phyloP scores from a whole-genome alignment of 345 rosid species.

The Draba incana region DNA sequence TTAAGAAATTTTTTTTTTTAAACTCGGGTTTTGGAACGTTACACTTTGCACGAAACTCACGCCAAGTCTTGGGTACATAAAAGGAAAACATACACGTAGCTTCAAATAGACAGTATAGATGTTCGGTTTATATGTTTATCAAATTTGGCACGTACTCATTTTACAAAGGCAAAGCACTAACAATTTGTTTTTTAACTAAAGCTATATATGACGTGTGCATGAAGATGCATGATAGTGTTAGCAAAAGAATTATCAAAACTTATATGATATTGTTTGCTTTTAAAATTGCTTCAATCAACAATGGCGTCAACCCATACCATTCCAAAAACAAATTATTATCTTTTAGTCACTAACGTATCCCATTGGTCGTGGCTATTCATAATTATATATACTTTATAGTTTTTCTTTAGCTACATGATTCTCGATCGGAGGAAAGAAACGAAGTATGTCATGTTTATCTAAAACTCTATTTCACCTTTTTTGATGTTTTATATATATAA shows the following conservation, averaged over 20 bases:
- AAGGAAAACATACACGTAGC: constrained; percentile 15
- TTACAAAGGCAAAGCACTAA: background rate
- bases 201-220: constrained; percentile 10
- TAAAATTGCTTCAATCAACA: background rate
- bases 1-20: too few relatives aligned
- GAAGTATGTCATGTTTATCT: constrained; percentile 28
- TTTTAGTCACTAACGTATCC: constrained; percentile 3
- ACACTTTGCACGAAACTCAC: too few relatives aligned
- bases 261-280: constrained; percentile 30
- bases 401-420: constrained; percentile 34
- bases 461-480: constrained; percentile 40
- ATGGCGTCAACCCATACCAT: constrained; percentile 26
- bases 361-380: constrained; percentile 20
- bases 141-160: constrained; percentile 3
- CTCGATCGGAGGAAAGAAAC: constrained; percentile 25
- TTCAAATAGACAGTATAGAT: background rate
- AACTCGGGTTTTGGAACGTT: too few relatives aligned
- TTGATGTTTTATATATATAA: constrained; percentile 31
- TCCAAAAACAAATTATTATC: constrained; percentile 17
- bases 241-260: constrained; percentile 20
- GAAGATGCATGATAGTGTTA: constrained; percentile 16
- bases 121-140: constrained; percentile 2
- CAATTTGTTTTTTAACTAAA: background rate
- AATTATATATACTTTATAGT: constrained; percentile 25
- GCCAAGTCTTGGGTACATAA: too few relatives aligned